These are phyloP conservation scores for Paratinospora sagittata DNA, from an alignment of 164 flowering plant genomes.

Conservation along the genomic window DNA sequence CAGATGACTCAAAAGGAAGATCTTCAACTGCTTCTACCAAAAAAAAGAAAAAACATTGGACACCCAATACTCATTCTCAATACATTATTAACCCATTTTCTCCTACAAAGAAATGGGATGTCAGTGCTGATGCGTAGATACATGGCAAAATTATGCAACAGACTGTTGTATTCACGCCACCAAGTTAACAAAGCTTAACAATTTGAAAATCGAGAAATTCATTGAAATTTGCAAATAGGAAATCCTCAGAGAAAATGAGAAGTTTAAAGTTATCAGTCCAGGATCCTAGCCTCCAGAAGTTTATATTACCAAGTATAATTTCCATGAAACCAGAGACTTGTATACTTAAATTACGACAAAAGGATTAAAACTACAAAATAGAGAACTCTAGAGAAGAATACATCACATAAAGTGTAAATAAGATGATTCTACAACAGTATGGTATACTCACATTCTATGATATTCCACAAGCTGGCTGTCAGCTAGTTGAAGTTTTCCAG, in stretches of 20 bases:
- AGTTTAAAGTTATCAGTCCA: neutral
- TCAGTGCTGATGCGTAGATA: neutral
- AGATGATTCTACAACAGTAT: neutral
- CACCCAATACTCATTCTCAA: neutral
- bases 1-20: neutral
- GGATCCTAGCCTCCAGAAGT: neutral
- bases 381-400: neutral
- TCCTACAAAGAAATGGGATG: neutral
- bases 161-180: neutral
- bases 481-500: conserved; percentile 66
- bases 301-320: neutral
- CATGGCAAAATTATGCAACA: neutral
- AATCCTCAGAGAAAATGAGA: neutral
- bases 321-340: neutral
- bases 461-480: conserved; percentile 71
- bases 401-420: neutral
- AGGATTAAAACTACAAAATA: neutral
- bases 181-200: neutral
- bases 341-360: neutral
- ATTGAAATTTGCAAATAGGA: neutral
- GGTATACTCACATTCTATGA: conserved; percentile 66
- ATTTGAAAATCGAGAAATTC: neutral
- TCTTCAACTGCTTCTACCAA: neutral
- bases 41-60: neutral
- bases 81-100: neutral